Percentiles rank a stretch among this genome's conserved stretches.
Conservation (phyloP, 1,284 basidiomycete genomes). For the Pseudozyma thailandica region DNA sequence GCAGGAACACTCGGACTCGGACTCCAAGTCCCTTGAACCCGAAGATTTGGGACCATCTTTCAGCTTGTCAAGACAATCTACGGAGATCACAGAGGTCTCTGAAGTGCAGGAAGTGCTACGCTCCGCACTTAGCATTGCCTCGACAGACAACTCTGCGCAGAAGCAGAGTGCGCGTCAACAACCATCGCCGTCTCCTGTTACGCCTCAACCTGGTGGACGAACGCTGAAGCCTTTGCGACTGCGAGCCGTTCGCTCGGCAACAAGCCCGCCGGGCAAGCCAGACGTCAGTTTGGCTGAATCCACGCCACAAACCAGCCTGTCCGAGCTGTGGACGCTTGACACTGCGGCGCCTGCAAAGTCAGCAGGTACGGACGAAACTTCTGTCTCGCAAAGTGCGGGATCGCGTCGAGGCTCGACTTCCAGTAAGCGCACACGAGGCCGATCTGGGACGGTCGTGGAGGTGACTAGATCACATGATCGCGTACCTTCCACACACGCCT, state of each 20-base stretch:
- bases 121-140: not conserved
- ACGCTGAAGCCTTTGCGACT: constrained; percentile 12
- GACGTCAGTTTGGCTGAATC: constrained; percentile 17
- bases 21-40: not conserved
- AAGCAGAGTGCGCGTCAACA: not conserved
- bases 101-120: not conserved
- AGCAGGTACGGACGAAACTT: constrained; percentile 18
- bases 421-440: not conserved
- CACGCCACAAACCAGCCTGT: constrained; percentile 8
- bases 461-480: too few relatives aligned
- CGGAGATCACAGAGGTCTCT: not conserved
- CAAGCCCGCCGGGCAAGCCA: constrained; percentile 2
- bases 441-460: not conserved
- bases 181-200: not conserved
- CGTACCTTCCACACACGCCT: too few relatives aligned
- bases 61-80: not conserved
- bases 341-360: constrained; percentile 18
- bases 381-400: not conserved
- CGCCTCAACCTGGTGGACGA: not conserved
- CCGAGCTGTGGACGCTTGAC: constrained; percentile 26
- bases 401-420: not conserved
- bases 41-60: not conserved
- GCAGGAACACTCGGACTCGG: not conserved
- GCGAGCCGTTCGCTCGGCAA: not conserved
- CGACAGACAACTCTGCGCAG: too few relatives aligned